phyloP scores from a whole-genome alignment of 2,329 filamentous ascomycete genomes.

The Cladophialophora bantiana region DNA sequence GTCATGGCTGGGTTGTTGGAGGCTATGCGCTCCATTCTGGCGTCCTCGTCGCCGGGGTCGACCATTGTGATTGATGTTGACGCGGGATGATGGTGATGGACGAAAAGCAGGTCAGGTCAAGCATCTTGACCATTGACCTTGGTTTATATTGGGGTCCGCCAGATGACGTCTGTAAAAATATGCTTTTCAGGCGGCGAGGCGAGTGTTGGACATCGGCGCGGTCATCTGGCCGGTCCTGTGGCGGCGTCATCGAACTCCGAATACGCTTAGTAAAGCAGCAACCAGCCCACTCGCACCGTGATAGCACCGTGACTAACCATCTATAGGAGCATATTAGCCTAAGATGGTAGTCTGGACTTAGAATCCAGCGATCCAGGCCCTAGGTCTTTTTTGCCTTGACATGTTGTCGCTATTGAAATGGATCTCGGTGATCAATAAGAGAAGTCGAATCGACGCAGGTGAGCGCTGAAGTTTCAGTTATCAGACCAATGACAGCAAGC shows the following conservation, averaged over 20 bases:
- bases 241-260: neutral
- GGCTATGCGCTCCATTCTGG: constrained; percentile 33
- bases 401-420: neutral
- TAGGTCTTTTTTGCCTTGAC: neutral
- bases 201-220: neutral
- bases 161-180: neutral
- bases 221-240: neutral
- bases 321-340: no score
- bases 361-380: neutral
- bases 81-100: neutral
- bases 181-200: neutral
- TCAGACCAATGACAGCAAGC: neutral
- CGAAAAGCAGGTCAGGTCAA: neutral
- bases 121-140: neutral
- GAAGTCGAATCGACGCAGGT: neutral
- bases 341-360: no score
- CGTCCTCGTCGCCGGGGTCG: constrained; percentile 24
- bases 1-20: constrained; percentile 41
- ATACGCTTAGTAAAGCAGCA: no score
- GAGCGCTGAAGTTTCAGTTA: neutral
- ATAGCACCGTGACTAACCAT: no score
- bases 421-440: neutral
- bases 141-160: no score
- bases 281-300: no score
- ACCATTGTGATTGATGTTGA: neutral